Evolutionary conservation across 2,329 filamentous ascomycete species (phyloP).

Genomic region (Chaetomiaceae sp.): DNA sequence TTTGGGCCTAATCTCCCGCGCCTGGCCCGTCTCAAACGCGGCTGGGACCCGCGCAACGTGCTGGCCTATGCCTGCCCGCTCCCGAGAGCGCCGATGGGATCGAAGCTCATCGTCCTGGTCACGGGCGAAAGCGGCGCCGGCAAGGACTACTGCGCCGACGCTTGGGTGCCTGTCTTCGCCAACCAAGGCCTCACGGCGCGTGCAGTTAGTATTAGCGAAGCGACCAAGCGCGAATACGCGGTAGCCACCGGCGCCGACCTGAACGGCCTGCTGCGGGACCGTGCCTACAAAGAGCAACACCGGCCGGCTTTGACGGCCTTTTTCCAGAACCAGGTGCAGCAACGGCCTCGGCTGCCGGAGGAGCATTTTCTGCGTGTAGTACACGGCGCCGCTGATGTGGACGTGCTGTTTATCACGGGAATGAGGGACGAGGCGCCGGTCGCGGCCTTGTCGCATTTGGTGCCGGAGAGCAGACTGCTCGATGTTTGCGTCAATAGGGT

Average conservation of each 20-base stretch:
- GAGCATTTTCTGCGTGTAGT: constrained; percentile 50
- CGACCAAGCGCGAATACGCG: constrained; percentile 55
- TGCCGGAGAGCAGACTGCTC: constrained; percentile 48
- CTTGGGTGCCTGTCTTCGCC: constrained; percentile 46
- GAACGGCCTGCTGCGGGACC: constrained; percentile 46
- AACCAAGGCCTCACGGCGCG: constrained; percentile 35
- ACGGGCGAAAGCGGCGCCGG: constrained; percentile 52
- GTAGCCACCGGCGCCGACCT: constrained; percentile 44
- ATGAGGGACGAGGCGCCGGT: constrained; percentile 60
- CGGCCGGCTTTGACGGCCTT: constrained; percentile 48
- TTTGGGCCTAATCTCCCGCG: constrained; percentile 53
- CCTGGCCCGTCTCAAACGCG: constrained; percentile 48
- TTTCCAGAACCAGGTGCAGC: constrained; percentile 42
- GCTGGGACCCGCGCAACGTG: constrained; percentile 46
- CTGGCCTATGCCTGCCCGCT: constrained; percentile 55
- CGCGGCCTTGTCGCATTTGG: constrained; percentile 48
- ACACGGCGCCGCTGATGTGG: constrained; percentile 36
- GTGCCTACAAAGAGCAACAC: constrained; percentile 59
- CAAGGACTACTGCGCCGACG: constrained; percentile 55
- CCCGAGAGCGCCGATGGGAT: constrained; percentile 33
- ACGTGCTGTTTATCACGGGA: constrained; percentile 58
- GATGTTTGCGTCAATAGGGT: constrained; percentile 50
- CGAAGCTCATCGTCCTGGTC: constrained; percentile 52
- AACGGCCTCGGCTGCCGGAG: constrained; percentile 43
- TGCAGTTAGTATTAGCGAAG: constrained; percentile 53